Conservation (phyloP, 2,329 filamentous ascomycete genomes). For the Fusarium falciforme region DNA sequence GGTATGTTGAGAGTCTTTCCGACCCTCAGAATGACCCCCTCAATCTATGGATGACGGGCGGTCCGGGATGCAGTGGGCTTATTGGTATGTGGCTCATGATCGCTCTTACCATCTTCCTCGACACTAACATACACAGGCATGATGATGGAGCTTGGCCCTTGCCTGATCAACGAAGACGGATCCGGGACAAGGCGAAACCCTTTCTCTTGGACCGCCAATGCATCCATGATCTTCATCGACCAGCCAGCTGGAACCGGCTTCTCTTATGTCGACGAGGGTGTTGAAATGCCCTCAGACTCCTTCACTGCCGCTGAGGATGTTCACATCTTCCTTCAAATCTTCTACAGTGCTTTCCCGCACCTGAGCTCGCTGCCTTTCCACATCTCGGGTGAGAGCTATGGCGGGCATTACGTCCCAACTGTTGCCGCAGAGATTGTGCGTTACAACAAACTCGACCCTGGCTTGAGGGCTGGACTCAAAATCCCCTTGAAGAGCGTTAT, state of each 20-base stretch:
- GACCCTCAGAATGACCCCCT: conserved; percentile 26
- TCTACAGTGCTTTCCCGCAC: conserved; percentile 24
- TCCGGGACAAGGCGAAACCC: conserved; percentile 24
- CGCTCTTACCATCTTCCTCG: background rate
- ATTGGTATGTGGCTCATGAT: background rate
- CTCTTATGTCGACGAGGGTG: conserved; percentile 34
- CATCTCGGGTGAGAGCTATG: conserved; percentile 36
- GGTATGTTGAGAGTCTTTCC: conserved; percentile 37
- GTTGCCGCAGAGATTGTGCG: conserved; percentile 35
- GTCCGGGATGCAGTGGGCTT: conserved; percentile 25
- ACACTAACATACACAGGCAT: conserved; percentile 15
- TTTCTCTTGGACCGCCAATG: conserved; percentile 34
- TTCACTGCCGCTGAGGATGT: conserved; percentile 33
- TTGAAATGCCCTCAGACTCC: conserved; percentile 22
- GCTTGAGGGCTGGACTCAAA: conserved; percentile 1
- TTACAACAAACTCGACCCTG: conserved; percentile 30
- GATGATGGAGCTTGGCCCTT: conserved; percentile 33
- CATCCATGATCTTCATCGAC: conserved; percentile 39
- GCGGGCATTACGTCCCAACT: conserved; percentile 37
- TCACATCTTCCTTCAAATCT: conserved; percentile 34
- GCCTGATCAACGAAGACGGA: conserved; percentile 28
- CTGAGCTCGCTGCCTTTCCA: conserved; percentile 21
- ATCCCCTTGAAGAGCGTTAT: conserved; percentile 26
- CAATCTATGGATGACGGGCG: conserved; percentile 36
- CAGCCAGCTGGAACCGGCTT: conserved; percentile 37